These are phyloP conservation scores for Inga leiocalycina DNA, from an alignment of 306 rosid genomes.

Conservation along the genomic window DNA sequence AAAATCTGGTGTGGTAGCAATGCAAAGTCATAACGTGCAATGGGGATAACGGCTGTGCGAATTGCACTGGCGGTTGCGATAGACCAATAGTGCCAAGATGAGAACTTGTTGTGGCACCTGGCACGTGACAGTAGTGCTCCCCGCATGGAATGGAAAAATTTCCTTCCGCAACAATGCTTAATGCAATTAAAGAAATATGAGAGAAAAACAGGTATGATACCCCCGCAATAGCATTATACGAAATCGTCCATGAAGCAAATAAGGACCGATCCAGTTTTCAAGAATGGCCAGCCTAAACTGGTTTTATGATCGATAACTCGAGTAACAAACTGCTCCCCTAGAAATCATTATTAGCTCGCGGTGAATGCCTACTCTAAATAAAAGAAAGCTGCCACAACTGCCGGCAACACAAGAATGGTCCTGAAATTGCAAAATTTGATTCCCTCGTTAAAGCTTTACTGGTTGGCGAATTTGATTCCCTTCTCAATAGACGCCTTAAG, in stretches of 20 bases:
- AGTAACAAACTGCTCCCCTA: slow-evolving; percentile 34
- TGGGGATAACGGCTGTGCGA: background rate
- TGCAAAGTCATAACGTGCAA: background rate
- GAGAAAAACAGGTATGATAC: background rate
- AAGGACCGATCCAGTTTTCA: slow-evolving; percentile 28
- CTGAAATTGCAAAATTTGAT: slow-evolving; percentile 59
- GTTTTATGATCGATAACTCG: slow-evolving; percentile 27
- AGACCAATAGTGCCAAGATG: background rate
- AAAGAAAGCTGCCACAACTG: slow-evolving; percentile 39
- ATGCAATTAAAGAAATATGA: background rate
- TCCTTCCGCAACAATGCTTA: background rate
- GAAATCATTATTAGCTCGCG: slow-evolving; percentile 35
- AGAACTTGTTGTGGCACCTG: background rate
- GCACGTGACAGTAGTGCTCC: background rate
- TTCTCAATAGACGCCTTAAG: slow-evolving; percentile 85
- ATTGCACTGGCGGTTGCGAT: background rate
- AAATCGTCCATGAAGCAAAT: background rate
- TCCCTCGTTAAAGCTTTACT: slow-evolving; percentile 38
- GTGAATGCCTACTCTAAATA: slow-evolving; percentile 37
- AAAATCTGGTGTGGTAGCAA: background rate
- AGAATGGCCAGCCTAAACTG: slow-evolving; percentile 32
- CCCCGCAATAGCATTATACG: slow-evolving; percentile 19
- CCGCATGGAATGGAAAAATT: background rate
- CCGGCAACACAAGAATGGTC: slow-evolving; percentile 40
- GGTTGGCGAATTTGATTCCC: slow-evolving; percentile 85